Evolutionary conservation across 352 stramenopile species (phyloP), one percentile per base, ranked within the genome.

Genomic region (Lagenidium sp.): DNA sequence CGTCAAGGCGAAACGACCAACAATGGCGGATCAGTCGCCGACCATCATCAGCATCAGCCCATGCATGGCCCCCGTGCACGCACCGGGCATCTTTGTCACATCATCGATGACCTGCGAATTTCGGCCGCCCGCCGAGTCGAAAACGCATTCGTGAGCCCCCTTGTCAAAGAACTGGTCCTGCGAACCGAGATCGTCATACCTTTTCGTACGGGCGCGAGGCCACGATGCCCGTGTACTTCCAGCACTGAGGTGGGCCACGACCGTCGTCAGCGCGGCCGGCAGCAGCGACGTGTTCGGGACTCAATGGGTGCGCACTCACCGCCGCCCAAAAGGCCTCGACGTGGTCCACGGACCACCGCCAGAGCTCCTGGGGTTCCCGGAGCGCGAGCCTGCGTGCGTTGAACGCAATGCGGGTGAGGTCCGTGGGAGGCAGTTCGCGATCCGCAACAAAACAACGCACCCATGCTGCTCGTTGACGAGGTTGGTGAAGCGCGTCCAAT

Each of bases 191-290:
- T 36, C 10, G 21, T 1, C 20, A 22, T 22, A 36, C 59, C 46
- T 57, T 51, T 39, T 53, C 55, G 56, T 82, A 78, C 25, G 74
- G 74, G 35, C 55, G 53, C 4, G 70, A 84, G 19, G 70, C 54
- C 13, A 80, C 30, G 37, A 84, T 78, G 34, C 71, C 71, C 43
- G 71, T 84, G 62, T 82, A 87, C 48, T 81, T 68, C 74, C 74
- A 87, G 49, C 70, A 79, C 65, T 79, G 31, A 25, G n/a, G n/a
- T n/a, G n/a, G n/a, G n/a, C n/a, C n/a, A n/a, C n/a, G n/a, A n/a
- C n/a, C n/a, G n/a, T n/a, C n/a, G n/a, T n/a, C n/a, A n/a, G n/a
- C n/a, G n/a, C n/a, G n/a, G n/a, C n/a, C n/a, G n/a, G n/a, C n/a
- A n/a, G n/a, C n/a, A n/a, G n/a, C n/a, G n/a, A n/a, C n/a, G n/a